phyloP scores from a whole-genome alignment of 257 asterid genomes.

The Fraxinus cuspidata region DNA sequence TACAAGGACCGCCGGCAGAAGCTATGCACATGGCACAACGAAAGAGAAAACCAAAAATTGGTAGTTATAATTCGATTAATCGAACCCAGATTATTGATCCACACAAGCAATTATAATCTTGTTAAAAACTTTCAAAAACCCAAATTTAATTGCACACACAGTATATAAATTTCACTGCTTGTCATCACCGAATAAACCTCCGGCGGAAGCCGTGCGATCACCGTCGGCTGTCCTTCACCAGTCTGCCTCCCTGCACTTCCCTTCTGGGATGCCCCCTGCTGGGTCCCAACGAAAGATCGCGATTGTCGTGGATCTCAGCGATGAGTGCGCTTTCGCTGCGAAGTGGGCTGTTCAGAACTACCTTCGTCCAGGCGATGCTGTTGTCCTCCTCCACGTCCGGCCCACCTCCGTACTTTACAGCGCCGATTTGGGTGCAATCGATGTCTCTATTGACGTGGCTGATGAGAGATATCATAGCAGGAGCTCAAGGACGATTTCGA shows the following conservation, averaged over 20 bases:
- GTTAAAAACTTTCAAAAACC: not conserved
- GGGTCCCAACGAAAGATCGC: slow-evolving; percentile 65
- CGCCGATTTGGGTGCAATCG: slow-evolving; percentile 76
- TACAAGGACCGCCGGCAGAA: too few relatives aligned
- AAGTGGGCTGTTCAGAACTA: slow-evolving; percentile 77
- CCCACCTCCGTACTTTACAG: slow-evolving; percentile 60
- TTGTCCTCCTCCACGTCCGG: slow-evolving; percentile 69
- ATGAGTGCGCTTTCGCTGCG: slow-evolving; percentile 71
- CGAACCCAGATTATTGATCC: not conserved
- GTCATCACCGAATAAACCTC: slow-evolving; percentile 52
- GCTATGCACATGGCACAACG: not conserved
- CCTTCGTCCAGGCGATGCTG: slow-evolving; percentile 76
- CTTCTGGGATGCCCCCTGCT: slow-evolving; percentile 48
- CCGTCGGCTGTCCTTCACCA: slow-evolving; percentile 59
- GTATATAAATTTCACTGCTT: slow-evolving; percentile 30
- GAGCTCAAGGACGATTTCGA: slow-evolving; percentile 68
- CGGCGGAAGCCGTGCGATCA: slow-evolving; percentile 39
- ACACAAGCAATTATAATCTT: not conserved
- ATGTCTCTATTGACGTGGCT: slow-evolving; percentile 34
- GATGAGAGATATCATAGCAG: slow-evolving; percentile 67
- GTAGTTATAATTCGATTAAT: not conserved
- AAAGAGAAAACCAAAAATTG: not conserved
- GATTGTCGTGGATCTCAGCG: slow-evolving; percentile 79
- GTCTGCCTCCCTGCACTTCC: slow-evolving; percentile 69
- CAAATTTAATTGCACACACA: not conserved